These are phyloP conservation scores for Ascochyta lentis DNA, from an alignment of 2,329 filamentous ascomycete genomes.

Conservation along the genomic window DNA sequence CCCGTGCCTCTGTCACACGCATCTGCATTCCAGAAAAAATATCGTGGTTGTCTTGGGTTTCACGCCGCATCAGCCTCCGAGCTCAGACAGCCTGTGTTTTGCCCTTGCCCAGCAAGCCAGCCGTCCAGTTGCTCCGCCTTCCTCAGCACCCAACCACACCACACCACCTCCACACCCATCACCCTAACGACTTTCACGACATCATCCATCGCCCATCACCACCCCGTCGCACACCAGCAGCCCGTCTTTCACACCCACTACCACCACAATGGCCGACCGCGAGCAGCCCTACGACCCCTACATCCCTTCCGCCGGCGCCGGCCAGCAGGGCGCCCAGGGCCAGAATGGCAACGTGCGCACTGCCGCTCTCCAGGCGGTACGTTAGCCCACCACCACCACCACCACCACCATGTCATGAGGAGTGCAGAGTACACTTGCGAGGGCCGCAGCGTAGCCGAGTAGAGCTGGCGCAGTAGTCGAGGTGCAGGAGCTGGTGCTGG, in stretches of 20 bases:
- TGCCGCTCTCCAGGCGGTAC: slow-evolving; percentile 81
- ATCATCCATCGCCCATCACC: slow-evolving; percentile 18
- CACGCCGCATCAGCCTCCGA: slow-evolving; percentile 40
- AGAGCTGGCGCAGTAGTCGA: slow-evolving; percentile 4
- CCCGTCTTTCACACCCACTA: slow-evolving; percentile 12
- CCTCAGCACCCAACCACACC: slow-evolving; percentile 22
- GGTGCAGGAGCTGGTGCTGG: slow-evolving; percentile 13
- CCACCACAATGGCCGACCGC: slow-evolving; percentile 60
- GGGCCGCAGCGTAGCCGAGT: slow-evolving; percentile 4
- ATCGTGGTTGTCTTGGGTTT: slow-evolving; percentile 29
- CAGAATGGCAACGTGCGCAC: slow-evolving; percentile 68
- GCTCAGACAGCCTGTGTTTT: slow-evolving; percentile 38
- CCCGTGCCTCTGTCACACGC: slow-evolving; percentile 4
- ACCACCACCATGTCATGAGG: slow-evolving; percentile 1
- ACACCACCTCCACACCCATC: slow-evolving; percentile 34
- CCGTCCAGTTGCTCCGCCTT: slow-evolving; percentile 22
- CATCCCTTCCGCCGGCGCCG: slow-evolving; percentile 72
- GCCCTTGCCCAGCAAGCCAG: slow-evolving; percentile 16
- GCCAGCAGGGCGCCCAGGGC: slow-evolving; percentile 54
- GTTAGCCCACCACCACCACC: slow-evolving; percentile 16
- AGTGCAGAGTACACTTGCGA: slow-evolving; percentile 3
- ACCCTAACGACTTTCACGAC: slow-evolving; percentile 24
- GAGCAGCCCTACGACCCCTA: slow-evolving; percentile 84
- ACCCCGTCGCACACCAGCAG: slow-evolving; percentile 26
- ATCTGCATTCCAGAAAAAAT: slow-evolving; percentile 1